phyloP scores from a whole-genome alignment of 805 yeast genomes.

The Hanseniaspora guilliermondii region DNA sequence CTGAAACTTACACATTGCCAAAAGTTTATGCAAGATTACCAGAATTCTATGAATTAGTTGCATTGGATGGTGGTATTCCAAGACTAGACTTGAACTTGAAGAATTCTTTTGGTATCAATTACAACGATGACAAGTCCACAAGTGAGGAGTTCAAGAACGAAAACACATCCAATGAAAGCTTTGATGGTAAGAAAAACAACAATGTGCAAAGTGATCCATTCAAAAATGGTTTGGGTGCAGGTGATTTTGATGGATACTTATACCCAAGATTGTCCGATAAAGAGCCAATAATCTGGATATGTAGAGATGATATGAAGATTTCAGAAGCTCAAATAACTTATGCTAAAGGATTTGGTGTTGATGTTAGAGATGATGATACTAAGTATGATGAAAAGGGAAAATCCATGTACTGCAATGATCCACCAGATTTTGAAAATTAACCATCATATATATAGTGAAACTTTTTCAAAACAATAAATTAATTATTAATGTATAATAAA shows the following conservation, averaged over 20 bases:
- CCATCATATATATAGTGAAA: not conserved
- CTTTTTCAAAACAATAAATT: not conserved
- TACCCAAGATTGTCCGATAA: slow-evolving; percentile 47
- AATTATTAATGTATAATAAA: not conserved
- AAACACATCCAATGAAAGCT: not conserved
- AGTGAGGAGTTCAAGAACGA: slow-evolving; percentile 1
- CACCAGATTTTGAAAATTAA: slow-evolving; percentile 49
- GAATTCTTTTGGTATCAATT: slow-evolving; percentile 3
- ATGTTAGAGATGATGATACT: slow-evolving; percentile 48
- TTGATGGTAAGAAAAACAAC: not conserved
- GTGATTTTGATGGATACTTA: slow-evolving; percentile 30
- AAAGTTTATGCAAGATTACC: slow-evolving; percentile 32
- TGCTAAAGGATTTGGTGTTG: slow-evolving; percentile 41
- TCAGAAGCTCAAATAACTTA: slow-evolving; percentile 45
- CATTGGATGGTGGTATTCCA: slow-evolving; percentile 26
- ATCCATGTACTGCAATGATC: slow-evolving; percentile 45
- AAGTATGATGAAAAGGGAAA: slow-evolving; percentile 46
- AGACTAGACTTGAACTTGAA: slow-evolving; percentile 17
- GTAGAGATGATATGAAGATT: slow-evolving; percentile 56
- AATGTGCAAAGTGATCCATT: slow-evolving; percentile 20
- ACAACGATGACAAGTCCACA: not conserved
- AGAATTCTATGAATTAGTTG: slow-evolving; percentile 23
- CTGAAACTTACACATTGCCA: slow-evolving; percentile 35
- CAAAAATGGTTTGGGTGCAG: slow-evolving; percentile 20
- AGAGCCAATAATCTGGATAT: slow-evolving; percentile 59